Conservation (phyloP, 352 stramenopile species). For the Globisporangium spiculum region DNA sequence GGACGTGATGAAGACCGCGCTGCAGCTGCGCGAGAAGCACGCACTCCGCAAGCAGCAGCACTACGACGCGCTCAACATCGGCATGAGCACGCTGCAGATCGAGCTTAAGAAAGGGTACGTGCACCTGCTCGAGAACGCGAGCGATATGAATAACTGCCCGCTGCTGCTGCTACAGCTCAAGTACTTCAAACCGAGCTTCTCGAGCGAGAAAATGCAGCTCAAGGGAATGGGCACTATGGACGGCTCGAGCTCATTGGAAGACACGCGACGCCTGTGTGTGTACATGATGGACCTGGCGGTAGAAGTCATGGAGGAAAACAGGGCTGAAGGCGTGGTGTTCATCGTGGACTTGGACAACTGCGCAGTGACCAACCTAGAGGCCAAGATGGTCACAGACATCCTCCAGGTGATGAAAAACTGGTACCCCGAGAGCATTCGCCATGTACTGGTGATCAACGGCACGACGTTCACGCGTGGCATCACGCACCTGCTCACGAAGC, state of each 20-base stretch:
- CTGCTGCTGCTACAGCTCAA: constrained; percentile 60
- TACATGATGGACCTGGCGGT: constrained; percentile 78
- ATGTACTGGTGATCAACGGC: constrained; percentile 63
- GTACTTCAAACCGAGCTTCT: constrained; percentile 64
- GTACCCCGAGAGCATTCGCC: constrained; percentile 63
- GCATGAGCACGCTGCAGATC: constrained; percentile 47
- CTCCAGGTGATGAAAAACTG: constrained; percentile 55
- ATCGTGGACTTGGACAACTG: constrained; percentile 61
- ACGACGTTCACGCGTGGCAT: constrained; percentile 50
- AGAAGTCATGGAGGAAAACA: constrained; percentile 68
- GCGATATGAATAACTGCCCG: constrained; percentile 46
- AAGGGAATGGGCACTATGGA: constrained; percentile 52
- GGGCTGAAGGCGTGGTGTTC: constrained; percentile 61
- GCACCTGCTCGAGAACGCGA: constrained; percentile 61
- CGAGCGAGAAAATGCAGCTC: constrained; percentile 52
- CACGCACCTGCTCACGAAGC: constrained; percentile 50
- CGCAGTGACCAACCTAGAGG: constrained; percentile 46
- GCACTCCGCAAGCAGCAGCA: constrained; percentile 38
- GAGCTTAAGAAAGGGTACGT: constrained; percentile 76
- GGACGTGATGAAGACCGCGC: constrained; percentile 66
- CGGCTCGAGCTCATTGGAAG: constrained; percentile 61
- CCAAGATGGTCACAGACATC: constrained; percentile 64
- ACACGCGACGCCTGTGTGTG: constrained; percentile 60
- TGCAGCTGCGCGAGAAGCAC: constrained; percentile 73
- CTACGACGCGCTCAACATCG: constrained; percentile 66